Base-by-base conservation (phyloP, 495 filamentous ascomycete genomes). In the Tuber brumale region DNA sequence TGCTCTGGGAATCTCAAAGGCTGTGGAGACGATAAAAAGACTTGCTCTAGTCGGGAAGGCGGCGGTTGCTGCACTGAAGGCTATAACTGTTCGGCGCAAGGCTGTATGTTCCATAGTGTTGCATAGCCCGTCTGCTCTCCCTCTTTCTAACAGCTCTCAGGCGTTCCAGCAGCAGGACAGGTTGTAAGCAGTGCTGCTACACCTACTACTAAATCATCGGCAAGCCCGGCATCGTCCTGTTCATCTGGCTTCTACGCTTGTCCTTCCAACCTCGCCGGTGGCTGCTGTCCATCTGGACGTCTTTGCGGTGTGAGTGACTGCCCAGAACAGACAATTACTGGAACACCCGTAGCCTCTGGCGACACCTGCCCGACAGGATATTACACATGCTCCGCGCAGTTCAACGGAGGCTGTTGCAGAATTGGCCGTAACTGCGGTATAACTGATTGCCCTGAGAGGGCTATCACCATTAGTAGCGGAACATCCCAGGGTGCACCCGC, bases 1-100 rank as follows among this genome's bases (percentile, higher is more conserved):
- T 99, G 95, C 83, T 86, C 87, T 7, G 90, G 91, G 10, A 84
- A 85, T 10, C 88, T 97, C 61, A 86, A 86, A 0, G 82, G 81
- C 4, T 99, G 95, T 80, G 84, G 86, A 72, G 83, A 82, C 0
- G 91, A 89, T 21, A 91, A 93, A 83, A 88, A 88, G 19, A 86
- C 87, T 37, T 99, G 95, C 81, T 86, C 90, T 2, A 85, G 87
- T 27, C 87, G 86, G 44, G 78, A 91, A 23, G 94, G 94, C 6
- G 94, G 94, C 1, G 95, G 94, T 1, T 98, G 95, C 80, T 98
- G 95, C 83, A 91, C 96, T 70, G 87, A 91, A 1, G 92, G 92
- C 1, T 97, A 91, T 81, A 87, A 87, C 3, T 98, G 95, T 83
- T 87, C 90, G n/a, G 87, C 88, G 41, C 87, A 92, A 48, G 95